Percentiles rank a stretch among this genome's conserved stretches.
phyloP scores from a whole-genome alignment of 1,284 basidiomycete species.

The Marasmius sp. region DNA sequence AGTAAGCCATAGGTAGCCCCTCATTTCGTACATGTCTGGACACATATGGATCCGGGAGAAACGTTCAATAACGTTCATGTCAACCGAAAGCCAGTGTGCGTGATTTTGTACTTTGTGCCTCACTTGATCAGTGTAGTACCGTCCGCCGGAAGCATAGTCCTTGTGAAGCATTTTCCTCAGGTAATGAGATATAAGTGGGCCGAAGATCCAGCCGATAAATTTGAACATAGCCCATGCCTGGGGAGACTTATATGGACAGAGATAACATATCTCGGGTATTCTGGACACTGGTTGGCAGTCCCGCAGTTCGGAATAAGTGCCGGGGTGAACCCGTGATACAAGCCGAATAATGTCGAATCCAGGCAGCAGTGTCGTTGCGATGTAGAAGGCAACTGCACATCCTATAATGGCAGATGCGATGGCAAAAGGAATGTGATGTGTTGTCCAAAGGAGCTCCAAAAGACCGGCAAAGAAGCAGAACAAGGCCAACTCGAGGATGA shows the following conservation, averaged over 20 bases:
- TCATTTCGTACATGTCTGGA: not conserved
- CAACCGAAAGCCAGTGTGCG: not conserved
- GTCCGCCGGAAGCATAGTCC: no score
- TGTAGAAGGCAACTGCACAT: not conserved
- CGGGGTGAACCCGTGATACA: not conserved
- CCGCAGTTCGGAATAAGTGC: no score
- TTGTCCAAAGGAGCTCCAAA: not conserved
- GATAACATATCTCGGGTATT: not conserved
- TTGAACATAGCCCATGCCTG: not conserved
- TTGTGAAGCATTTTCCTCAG: no score
- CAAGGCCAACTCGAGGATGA: constrained; percentile 6
- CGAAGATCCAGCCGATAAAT: not conserved
- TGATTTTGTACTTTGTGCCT: no score
- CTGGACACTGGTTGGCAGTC: no score
- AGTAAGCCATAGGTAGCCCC: not conserved
- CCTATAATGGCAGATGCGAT: not conserved
- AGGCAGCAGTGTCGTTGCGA: not conserved
- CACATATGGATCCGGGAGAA: not conserved
- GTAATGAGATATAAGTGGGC: no score
- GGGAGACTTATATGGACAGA: not conserved
- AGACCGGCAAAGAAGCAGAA: constrained; percentile 4
- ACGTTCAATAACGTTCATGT: not conserved
- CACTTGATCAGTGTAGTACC: no score
- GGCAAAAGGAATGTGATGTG: not conserved
- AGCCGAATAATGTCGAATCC: not conserved